Evolutionary conservation across 192 early-diverging fungal species (phyloP).

Genomic region (Gonapodya prolifera): DNA sequence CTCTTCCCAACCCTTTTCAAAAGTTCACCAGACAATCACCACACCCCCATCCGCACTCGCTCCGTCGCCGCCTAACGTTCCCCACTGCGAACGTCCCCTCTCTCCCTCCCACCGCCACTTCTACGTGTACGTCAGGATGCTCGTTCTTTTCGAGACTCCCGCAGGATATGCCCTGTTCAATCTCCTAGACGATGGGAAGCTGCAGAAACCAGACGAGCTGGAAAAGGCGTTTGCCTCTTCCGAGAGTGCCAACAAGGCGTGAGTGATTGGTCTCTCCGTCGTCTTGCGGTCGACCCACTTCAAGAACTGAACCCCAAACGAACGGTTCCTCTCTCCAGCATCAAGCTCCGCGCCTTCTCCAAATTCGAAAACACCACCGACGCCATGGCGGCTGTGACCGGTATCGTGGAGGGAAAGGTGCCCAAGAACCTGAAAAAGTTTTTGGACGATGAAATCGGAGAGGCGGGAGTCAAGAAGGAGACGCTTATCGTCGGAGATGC

Average conservation of each 20-base stretch:
- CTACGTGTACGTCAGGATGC: too few relatives aligned
- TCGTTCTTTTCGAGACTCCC: conserved; percentile 93
- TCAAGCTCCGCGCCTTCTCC: conserved; percentile 89
- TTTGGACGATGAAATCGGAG: conserved; percentile 66
- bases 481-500: conserved; percentile 79
- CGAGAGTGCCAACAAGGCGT: conserved; percentile 78
- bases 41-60: too few relatives aligned
- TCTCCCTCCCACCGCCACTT: too few relatives aligned
- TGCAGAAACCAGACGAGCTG: conserved; percentile 73
- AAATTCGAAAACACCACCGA: conserved; percentile 99
- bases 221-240: conserved; percentile 81
- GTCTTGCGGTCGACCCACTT: neutral
- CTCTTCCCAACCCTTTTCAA: too few relatives aligned
- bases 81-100: too few relatives aligned
- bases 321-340: conserved; percentile 32
- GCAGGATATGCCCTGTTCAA: conserved; percentile 97
- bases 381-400: conserved; percentile 91
- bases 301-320: too few relatives aligned
- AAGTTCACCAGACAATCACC: too few relatives aligned
- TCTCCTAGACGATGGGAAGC: conserved; percentile 78
- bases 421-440: conserved; percentile 91
- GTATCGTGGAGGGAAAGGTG: conserved; percentile 90
- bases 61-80: too few relatives aligned
- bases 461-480: conserved; percentile 86
- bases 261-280: conserved; percentile 18